Evolutionary conservation across 352 stramenopile genomes (phyloP).

Genomic region (Thalassiosira livingstoniorum): DNA sequence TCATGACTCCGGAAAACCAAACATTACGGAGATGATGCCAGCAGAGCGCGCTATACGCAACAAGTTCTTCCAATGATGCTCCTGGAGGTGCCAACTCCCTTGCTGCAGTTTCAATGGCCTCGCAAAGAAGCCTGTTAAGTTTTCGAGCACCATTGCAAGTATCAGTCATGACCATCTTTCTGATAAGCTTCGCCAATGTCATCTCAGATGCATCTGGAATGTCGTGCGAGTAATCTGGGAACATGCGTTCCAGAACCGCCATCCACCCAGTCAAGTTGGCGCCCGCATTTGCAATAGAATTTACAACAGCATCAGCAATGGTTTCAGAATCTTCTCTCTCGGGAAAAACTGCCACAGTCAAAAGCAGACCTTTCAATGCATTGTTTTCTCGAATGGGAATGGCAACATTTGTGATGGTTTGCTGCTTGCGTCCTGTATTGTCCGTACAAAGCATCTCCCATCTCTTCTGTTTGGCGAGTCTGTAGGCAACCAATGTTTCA

Average conservation of each 20-base stretch:
- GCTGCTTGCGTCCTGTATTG: slow-evolving; percentile 22
- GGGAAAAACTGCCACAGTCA: neutral
- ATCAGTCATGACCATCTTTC: slow-evolving; percentile 8
- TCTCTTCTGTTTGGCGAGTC: slow-evolving; percentile 14
- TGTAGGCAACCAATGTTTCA: slow-evolving; percentile 17
- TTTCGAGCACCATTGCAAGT: slow-evolving; percentile 24
- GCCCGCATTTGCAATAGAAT: slow-evolving; percentile 5
- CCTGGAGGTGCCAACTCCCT: neutral
- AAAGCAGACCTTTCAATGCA: slow-evolving; percentile 5
- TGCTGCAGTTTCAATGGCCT: slow-evolving; percentile 7
- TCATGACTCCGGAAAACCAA: slow-evolving; percentile 20
- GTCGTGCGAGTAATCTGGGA: slow-evolving; percentile 23
- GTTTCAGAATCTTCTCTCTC: slow-evolving; percentile 7
- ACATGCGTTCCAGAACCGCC: neutral
- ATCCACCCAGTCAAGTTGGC: slow-evolving; percentile 1
- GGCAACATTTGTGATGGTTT: slow-evolving; percentile 35
- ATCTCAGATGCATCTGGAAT: slow-evolving; percentile 25
- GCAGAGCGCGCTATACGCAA: slow-evolving; percentile 17
- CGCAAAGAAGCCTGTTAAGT: slow-evolving; percentile 4
- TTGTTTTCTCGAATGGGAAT: slow-evolving; percentile 29
- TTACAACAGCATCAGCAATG: neutral
- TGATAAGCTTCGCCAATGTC: slow-evolving; percentile 12
- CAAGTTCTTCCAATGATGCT: slow-evolving; percentile 3
- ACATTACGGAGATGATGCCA: slow-evolving; percentile 33
- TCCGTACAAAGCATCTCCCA: slow-evolving; percentile 43